Percentiles rank a stretch among this genome's conserved stretches.
These are phyloP conservation scores for Acacia melanoxylon DNA, from an alignment of 306 rosid genomes.

Conservation along the genomic window DNA sequence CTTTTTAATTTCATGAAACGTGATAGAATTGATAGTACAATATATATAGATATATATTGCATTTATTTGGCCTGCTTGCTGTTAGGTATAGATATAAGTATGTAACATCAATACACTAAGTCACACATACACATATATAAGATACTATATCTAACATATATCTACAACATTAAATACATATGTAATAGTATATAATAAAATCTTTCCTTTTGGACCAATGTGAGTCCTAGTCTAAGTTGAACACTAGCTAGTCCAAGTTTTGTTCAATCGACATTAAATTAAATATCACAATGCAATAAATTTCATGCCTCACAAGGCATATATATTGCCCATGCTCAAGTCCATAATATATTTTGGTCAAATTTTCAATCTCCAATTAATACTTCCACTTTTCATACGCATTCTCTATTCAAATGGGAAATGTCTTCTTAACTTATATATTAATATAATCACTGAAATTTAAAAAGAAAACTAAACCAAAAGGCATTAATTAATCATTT, in stretches of 20 bases:
- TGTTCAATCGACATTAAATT: background rate
- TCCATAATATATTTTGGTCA: background rate
- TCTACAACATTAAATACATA: background rate
- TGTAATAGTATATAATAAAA: background rate
- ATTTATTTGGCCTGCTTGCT: background rate
- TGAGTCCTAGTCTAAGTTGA: background rate
- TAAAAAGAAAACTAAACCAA: no score
- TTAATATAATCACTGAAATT: background rate
- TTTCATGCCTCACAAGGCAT: conserved; percentile 28
- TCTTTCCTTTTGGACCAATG: background rate
- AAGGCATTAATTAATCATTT: no score
- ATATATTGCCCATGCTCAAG: background rate
- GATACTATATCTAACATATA: background rate
- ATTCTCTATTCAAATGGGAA: background rate
- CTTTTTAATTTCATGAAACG: background rate
- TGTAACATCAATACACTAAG: background rate
- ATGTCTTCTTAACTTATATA: no score
- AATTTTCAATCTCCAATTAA: background rate
- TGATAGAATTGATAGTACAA: background rate
- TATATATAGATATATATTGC: background rate
- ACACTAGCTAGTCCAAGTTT: background rate
- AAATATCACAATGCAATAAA: background rate
- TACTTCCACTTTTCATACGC: background rate
- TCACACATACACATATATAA: background rate
- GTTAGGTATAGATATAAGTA: background rate